Percentiles rank a stretch among this genome's conserved stretches.
phyloP scores from a whole-genome alignment of 2,329 filamentous ascomycete species.

The Clarireedia sp. region DNA sequence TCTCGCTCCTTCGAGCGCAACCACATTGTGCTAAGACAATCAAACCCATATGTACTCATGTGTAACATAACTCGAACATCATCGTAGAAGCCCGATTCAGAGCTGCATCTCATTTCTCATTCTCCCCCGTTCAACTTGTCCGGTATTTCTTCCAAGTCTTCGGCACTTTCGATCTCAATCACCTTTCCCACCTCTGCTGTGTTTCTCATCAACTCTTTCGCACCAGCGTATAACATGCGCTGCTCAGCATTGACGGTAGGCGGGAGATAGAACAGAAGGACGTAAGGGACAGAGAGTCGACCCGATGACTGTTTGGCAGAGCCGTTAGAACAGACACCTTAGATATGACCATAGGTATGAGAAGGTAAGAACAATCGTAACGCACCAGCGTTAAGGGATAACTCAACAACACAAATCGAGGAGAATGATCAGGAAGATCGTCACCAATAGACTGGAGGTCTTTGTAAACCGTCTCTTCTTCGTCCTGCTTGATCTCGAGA shows the following conservation, averaged over 20 bases:
- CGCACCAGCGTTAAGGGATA: slow-evolving; percentile 80
- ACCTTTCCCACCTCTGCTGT: slow-evolving; percentile 84
- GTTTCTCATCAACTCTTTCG: slow-evolving; percentile 91
- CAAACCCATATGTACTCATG: too few species aligned
- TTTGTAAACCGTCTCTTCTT: slow-evolving; percentile 69
- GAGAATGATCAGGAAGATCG: slow-evolving; percentile 85
- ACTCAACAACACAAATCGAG: slow-evolving; percentile 81
- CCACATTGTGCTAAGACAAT: too few species aligned
- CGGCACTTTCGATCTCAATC: slow-evolving; percentile 72
- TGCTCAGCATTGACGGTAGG: slow-evolving; percentile 80
- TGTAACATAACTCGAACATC: not conserved
- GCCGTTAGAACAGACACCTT: not conserved
- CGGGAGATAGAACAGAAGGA: slow-evolving; percentile 90
- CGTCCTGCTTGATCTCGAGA: slow-evolving; percentile 79
- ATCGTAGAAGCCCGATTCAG: not conserved
- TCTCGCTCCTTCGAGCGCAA: too few species aligned
- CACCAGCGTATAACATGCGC: slow-evolving; percentile 91
- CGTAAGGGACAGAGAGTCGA: slow-evolving; percentile 81
- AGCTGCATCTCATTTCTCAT: not conserved
- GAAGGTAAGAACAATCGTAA: not conserved
- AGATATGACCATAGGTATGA: not conserved
- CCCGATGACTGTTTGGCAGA: slow-evolving; percentile 60
- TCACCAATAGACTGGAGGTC: slow-evolving; percentile 75
- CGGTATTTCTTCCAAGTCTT: slow-evolving; percentile 79
- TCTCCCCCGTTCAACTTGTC: slow-evolving; percentile 42